Percentiles rank a stretch among this genome's conserved stretches.
phyloP scores from a whole-genome alignment of 768 basidiomycete species.

The Termitomyces sp. region DNA sequence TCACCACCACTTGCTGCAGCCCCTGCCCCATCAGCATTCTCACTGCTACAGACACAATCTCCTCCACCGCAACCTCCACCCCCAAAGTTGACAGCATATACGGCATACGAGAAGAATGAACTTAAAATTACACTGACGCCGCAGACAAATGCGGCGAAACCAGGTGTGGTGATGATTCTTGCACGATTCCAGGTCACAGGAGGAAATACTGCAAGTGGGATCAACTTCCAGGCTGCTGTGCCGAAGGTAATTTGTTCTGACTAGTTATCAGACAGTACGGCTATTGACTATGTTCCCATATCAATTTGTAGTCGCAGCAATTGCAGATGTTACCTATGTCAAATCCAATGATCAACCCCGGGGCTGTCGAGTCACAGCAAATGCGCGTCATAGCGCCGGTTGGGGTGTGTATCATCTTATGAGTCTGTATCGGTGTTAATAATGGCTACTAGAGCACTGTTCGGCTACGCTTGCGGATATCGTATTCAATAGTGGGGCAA shows the following conservation, averaged over 20 bases:
- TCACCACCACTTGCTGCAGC: constrained; percentile 7
- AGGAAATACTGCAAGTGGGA: constrained; percentile 41
- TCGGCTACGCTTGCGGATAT: constrained; percentile 81
- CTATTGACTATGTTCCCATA: not conserved
- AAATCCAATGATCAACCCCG: constrained; percentile 70
- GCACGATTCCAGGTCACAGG: constrained; percentile 79
- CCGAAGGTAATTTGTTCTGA: constrained; percentile 61
- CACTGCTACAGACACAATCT: constrained; percentile 32
- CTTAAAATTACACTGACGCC: constrained; percentile 88
- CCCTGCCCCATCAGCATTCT: constrained; percentile 27
- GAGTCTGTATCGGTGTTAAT: constrained; percentile 4
- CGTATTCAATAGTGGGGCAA: constrained; percentile 66
- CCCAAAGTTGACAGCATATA: constrained; percentile 64
- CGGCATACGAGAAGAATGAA: constrained; percentile 89
- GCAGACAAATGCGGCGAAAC: constrained; percentile 70
- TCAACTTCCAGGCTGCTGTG: constrained; percentile 97
- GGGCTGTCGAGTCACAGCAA: constrained; percentile 87
- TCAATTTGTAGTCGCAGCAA: constrained; percentile 72
- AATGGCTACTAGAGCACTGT: constrained; percentile 59
- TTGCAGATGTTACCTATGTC: constrained; percentile 98
- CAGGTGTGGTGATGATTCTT: constrained; percentile 88
- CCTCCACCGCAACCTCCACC: constrained; percentile 26
- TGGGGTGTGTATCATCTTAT: constrained; percentile 56
- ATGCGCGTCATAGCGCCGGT: constrained; percentile 87
- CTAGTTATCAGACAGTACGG: not conserved